These are phyloP conservation scores for Metschnikowia reukaufii DNA, from an alignment of 805 yeast genomes.

Conservation along the genomic window DNA sequence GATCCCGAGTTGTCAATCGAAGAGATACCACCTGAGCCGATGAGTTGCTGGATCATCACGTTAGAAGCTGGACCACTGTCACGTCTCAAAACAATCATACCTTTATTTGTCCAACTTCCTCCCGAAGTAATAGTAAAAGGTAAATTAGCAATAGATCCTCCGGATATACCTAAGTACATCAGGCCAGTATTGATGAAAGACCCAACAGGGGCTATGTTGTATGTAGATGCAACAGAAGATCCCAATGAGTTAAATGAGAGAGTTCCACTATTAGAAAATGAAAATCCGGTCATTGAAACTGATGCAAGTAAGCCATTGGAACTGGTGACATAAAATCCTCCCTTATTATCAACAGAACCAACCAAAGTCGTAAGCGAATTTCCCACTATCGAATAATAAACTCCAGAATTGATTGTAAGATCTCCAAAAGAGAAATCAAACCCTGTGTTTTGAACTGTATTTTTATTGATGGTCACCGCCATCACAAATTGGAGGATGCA, in stretches of 20 bases:
- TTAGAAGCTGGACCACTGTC: constrained; percentile 1
- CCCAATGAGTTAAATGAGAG: constrained; percentile 24
- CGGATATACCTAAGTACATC: constrained; percentile 21
- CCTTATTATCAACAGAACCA: constrained; percentile 11
- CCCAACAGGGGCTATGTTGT: constrained; percentile 14
- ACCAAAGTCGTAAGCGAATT: constrained; percentile 5
- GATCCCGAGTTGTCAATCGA: constrained; percentile 27
- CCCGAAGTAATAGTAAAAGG: not conserved
- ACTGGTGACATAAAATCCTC: constrained; percentile 13
- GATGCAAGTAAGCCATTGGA: not conserved
- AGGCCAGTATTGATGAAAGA: constrained; percentile 26
- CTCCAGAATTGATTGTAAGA: constrained; percentile 9
- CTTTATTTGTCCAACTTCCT: constrained; percentile 13
- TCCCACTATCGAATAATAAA: constrained; percentile 12
- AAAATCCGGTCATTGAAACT: constrained; percentile 1
- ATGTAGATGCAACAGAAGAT: constrained; percentile 21
- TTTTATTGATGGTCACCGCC: not conserved
- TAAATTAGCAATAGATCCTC: constrained; percentile 14
- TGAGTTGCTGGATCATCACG: too few species aligned
- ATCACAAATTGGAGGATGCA: too few species aligned
- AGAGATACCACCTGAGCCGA: not conserved
- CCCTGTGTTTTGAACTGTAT: not conserved
- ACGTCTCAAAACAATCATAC: constrained; percentile 7
- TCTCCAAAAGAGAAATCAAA: not conserved
- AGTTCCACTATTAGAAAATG: constrained; percentile 20